Percentiles rank a stretch among this genome's conserved stretches.
Conservation (phyloP, 495 filamentous ascomycete genomes). For the Alectoria sarmentosa region DNA sequence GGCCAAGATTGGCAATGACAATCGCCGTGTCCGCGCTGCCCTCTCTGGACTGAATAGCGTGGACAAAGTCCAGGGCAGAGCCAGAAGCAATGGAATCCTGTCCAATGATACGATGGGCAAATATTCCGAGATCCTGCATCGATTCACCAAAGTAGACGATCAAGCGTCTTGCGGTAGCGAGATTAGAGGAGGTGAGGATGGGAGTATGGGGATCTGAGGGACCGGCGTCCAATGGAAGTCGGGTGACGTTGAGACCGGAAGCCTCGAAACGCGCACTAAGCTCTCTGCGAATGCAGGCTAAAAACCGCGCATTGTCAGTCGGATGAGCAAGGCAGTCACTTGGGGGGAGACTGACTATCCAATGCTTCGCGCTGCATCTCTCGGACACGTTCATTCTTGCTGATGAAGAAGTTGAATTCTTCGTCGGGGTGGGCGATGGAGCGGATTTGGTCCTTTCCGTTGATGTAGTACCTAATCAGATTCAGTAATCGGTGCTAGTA, state of each 20-base stretch:
- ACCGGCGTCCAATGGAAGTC: conserved; percentile 49
- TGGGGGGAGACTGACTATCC: conserved; percentile 45
- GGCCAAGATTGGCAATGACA: conserved; percentile 65
- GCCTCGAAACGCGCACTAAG: conserved; percentile 52
- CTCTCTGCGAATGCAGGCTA: conserved; percentile 56
- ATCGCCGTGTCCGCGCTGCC: conserved; percentile 34
- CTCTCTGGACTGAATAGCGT: conserved; percentile 38
- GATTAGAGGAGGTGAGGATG: conserved; percentile 55
- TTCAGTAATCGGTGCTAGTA: background rate
- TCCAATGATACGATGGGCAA: conserved; percentile 59
- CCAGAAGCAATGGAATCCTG: conserved; percentile 56
- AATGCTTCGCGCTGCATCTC: conserved; percentile 61
- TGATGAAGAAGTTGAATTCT: conserved; percentile 67
- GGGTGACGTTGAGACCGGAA: conserved; percentile 47
- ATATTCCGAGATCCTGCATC: conserved; percentile 64
- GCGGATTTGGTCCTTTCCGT: conserved; percentile 62
- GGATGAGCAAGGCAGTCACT: background rate
- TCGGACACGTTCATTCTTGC: conserved; percentile 64
- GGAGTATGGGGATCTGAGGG: conserved; percentile 51
- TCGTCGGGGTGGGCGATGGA: conserved; percentile 54
- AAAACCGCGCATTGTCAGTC: conserved; percentile 10
- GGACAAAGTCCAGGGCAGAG: conserved; percentile 54
- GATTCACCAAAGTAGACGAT: conserved; percentile 69
- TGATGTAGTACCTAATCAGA: conserved; percentile 59
- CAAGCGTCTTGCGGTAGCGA: conserved; percentile 53